Percentiles rank a stretch among this genome's conserved stretches.
These are phyloP conservation scores for Halophytophthora polymorphica DNA, from an alignment of 352 stramenopile genomes.

Conservation along the genomic window DNA sequence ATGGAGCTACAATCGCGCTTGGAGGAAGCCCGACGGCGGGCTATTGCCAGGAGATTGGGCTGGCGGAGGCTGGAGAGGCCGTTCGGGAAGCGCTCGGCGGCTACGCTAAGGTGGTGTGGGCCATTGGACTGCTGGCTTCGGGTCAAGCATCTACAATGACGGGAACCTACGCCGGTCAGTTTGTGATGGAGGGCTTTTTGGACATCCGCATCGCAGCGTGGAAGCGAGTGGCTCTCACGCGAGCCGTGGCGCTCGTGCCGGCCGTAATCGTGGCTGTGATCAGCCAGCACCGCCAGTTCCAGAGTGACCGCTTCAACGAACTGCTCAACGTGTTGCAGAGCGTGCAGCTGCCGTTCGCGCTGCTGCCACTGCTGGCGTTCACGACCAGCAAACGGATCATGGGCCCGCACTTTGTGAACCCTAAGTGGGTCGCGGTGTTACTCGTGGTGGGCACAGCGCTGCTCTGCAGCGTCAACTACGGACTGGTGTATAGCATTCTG, in stretches of 20 bases:
- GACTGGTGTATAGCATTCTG: slow-evolving; percentile 53
- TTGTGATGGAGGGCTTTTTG: slow-evolving; percentile 94
- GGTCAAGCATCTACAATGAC: slow-evolving; percentile 92
- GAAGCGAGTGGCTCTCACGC: slow-evolving; percentile 83
- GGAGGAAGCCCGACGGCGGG: slow-evolving; percentile 29
- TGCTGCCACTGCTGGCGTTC: slow-evolving; percentile 83
- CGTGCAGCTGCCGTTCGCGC: slow-evolving; percentile 83
- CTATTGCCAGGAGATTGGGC: slow-evolving; percentile 80
- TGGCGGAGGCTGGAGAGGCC: slow-evolving; percentile 65
- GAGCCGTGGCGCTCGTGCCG: slow-evolving; percentile 80
- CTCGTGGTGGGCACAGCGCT: slow-evolving; percentile 41
- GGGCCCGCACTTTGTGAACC: slow-evolving; percentile 51
- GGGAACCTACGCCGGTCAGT: slow-evolving; percentile 92
- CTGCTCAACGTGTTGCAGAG: slow-evolving; percentile 87
- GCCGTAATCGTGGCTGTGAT: slow-evolving; percentile 68
- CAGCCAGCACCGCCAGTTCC: slow-evolving; percentile 42
- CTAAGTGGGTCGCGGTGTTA: slow-evolving; percentile 24
- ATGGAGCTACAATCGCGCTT: neutral
- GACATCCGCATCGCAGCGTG: slow-evolving; percentile 78
- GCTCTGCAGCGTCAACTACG: slow-evolving; percentile 63
- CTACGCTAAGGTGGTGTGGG: slow-evolving; percentile 80
- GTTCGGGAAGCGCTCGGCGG: slow-evolving; percentile 57
- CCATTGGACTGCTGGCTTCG: slow-evolving; percentile 87
- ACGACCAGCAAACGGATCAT: slow-evolving; percentile 56
- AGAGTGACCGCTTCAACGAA: slow-evolving; percentile 74